Base-by-base conservation (phyloP, 163 green algal genomes). In the Chlamydomonas reinhardtii region DNA sequence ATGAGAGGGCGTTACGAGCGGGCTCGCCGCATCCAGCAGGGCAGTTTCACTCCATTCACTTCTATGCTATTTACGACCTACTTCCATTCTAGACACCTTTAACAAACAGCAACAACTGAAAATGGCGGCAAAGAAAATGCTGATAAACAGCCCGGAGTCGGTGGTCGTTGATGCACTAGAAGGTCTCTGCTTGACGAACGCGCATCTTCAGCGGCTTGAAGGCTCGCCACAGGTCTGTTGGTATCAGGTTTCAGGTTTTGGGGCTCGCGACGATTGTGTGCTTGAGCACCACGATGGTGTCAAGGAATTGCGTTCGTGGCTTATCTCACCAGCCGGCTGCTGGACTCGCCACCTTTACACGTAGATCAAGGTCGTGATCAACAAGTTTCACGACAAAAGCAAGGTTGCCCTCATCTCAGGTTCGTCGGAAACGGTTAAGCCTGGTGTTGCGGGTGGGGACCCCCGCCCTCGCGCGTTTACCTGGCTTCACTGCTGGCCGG, bases 341-440 rank as follows among this genome's bases (percentile, higher is more conserved):
- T 32, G 17, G 12, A 16, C 62, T 14, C 34, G 15, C 4, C 62
- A 24, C 56, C 25, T 15, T 8, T 27, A n/a, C 8, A 14, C 88
- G 66, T 85, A 95, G 93, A 88, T 94, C 35, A 96, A 96, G 56
- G 93, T 97, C 2, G 88, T 95, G 0, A 76, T 94, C 22, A 77
- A 93, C 74, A 31, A 64, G 5, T 61, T 83, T 1, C 80, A 88
- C 37, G 88, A 91, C 75, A 84, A 79, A 61, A 66, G 29, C 54
- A 87, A 85, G 24, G 89, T 92, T 0, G 87, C 86, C 8, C 39
- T 91, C 56, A 87, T 92, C 22, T 85, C 82, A 32, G 86, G 83
- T 84, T 15, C 2, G 82, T 3, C 22, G 22, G 39, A 48, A 48
- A 48, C 39, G 39, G 25, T 20, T 35, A 9, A 2, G 37, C 11